A percentile compares a stretch with the other conserved stretches of the same genome.
These are phyloP conservation scores for Pouteria glomerata DNA, from an alignment of 148 eudicot genomes.

Conservation along the genomic window DNA sequence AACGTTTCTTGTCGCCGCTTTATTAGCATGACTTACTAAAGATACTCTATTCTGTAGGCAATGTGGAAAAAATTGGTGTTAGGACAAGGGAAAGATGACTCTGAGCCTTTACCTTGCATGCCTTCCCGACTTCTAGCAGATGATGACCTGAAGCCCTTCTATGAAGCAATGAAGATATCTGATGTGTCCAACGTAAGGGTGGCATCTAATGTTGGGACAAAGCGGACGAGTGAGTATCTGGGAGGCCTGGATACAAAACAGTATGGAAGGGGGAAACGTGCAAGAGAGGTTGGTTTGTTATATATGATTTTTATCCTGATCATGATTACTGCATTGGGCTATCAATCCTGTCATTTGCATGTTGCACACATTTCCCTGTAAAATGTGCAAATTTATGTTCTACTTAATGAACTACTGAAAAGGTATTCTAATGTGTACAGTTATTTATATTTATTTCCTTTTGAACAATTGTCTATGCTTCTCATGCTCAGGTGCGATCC, in stretches of 20 bases:
- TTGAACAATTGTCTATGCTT: constrained; percentile 1
- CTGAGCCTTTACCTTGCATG: constrained; percentile 47
- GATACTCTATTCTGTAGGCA: constrained; percentile 38
- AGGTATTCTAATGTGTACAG: neutral
- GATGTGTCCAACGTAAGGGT: constrained; percentile 38
- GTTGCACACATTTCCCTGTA: neutral
- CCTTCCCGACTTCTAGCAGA: constrained; percentile 86
- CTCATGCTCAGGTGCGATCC: constrained; percentile 66
- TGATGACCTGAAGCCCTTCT: constrained; percentile 71
- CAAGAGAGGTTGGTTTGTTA: constrained; percentile 77
- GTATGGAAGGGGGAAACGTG: constrained; percentile 98
- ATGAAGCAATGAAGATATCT: constrained; percentile 72
- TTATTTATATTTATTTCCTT: constrained; percentile 1
- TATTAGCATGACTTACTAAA: neutral
- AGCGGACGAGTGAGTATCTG: constrained; percentile 62
- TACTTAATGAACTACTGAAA: neutral
- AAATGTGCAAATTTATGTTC: neutral
- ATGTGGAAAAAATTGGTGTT: constrained; percentile 55
- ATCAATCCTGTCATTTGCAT: neutral
- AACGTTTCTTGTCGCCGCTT: neutral
- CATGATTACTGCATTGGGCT: neutral
- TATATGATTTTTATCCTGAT: neutral
- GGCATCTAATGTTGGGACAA: constrained; percentile 45
- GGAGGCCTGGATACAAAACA: constrained; percentile 87
- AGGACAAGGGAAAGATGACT: constrained; percentile 36